Conservation (phyloP, 1,284 basidiomycete genomes). For the Cryptococcus hybrid region DNA sequence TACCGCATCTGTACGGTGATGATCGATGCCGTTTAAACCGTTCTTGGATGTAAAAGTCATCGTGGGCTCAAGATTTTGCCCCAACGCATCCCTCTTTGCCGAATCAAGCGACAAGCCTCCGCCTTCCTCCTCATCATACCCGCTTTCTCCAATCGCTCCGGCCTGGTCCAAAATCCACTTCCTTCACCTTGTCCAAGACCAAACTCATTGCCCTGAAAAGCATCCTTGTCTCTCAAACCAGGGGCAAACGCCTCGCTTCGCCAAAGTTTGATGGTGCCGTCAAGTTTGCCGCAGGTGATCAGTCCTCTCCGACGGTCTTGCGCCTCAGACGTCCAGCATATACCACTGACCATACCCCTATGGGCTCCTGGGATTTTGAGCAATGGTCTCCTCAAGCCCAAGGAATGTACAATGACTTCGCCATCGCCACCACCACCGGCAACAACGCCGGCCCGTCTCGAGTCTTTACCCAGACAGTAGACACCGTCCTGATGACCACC, state of each 20-base stretch:
- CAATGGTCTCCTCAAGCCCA: constrained; percentile 66
- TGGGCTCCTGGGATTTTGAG: constrained; percentile 77
- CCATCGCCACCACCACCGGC: constrained; percentile 96
- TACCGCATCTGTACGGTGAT: constrained; percentile 78
- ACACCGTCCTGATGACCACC: constrained; percentile 97
- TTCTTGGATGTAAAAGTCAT: constrained; percentile 76
- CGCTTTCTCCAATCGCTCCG: constrained; percentile 43
- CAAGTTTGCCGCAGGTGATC: constrained; percentile 81
- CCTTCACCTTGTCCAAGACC: constrained; percentile 26
- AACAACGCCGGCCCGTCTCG: constrained; percentile 72
- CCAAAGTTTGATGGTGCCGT: constrained; percentile 92
- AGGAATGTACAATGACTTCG: constrained; percentile 86
- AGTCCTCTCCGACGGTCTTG: constrained; percentile 62
- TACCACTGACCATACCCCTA: constrained; percentile 85
- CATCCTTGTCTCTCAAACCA: constrained; percentile 40
- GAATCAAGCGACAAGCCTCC: constrained; percentile 46
- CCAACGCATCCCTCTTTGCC: constrained; percentile 34
- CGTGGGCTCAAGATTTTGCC: constrained; percentile 56
- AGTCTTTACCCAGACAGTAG: constrained; percentile 78
- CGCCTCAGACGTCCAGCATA: constrained; percentile 48
- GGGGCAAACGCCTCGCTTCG: constrained; percentile 52
- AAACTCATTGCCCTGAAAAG: constrained; percentile 45
- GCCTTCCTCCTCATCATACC: constrained; percentile 43
- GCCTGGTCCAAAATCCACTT: constrained; percentile 34
- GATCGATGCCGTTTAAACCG: constrained; percentile 91